Evolutionary conservation across 1,284 basidiomycete genomes (phyloP).

Genomic region (Trichosporon sp.): DNA sequence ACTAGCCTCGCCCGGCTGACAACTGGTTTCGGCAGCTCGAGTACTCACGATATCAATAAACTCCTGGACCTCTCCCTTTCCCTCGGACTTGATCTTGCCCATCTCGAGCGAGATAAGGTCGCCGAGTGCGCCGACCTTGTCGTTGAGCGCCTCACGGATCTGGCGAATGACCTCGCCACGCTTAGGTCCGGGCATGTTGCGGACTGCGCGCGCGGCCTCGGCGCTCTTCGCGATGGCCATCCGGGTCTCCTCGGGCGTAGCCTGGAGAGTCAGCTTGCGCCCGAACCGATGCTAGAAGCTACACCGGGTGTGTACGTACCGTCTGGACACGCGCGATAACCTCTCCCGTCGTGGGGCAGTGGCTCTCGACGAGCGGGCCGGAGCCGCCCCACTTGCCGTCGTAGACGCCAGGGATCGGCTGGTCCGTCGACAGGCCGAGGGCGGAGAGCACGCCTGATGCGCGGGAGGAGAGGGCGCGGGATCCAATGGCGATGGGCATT

Average conservation of each 20-base stretch:
- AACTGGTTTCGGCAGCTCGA: not conserved
- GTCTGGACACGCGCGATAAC: constrained; percentile 43
- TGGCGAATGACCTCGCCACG: constrained; percentile 86
- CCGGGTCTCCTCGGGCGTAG: constrained; percentile 42
- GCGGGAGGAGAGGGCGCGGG: constrained; percentile 44
- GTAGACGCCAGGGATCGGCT: constrained; percentile 45
- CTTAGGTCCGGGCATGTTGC: constrained; percentile 78
- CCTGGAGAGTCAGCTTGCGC: constrained; percentile 33
- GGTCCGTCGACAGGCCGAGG: constrained; percentile 38
- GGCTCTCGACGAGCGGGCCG: constrained; percentile 42
- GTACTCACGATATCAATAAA: constrained; percentile 80
- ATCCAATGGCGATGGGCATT: not conserved
- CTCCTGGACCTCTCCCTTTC: constrained; percentile 76
- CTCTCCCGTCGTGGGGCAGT: constrained; percentile 53
- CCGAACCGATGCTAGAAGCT: too few relatives aligned
- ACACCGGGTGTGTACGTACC: constrained; percentile 32
- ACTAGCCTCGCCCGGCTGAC: too few relatives aligned
- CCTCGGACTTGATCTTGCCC: constrained; percentile 92
- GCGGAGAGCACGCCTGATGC: constrained; percentile 44
- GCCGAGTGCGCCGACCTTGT: constrained; percentile 80
- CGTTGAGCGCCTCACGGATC: constrained; percentile 77
- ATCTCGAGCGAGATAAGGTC: constrained; percentile 71
- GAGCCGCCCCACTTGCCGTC: constrained; percentile 52
- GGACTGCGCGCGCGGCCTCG: constrained; percentile 68
- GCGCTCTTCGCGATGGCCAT: constrained; percentile 35